phyloP scores from a whole-genome alignment of 208 protist genomes.

The Trypanosoma avium region DNA sequence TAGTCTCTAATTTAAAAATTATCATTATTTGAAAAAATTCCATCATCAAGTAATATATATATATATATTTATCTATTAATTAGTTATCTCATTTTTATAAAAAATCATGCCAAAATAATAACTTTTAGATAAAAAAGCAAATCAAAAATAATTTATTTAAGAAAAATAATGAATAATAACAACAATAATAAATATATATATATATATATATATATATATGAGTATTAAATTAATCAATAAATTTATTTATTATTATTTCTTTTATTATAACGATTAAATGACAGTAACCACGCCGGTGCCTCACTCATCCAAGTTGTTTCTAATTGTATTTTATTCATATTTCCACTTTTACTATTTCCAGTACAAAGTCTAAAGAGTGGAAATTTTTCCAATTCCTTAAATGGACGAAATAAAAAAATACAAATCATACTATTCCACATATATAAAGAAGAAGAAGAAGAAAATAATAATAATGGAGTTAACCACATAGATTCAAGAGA shows the following conservation, averaged over 20 bases:
- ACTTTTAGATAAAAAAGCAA: constrained; percentile 23
- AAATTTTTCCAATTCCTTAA: constrained; percentile 33
- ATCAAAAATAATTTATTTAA: constrained; percentile 16
- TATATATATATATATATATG: constrained; percentile 4
- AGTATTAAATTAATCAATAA: not conserved
- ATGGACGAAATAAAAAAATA: constrained; percentile 47
- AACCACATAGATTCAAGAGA: constrained; percentile 45
- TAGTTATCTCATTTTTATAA: too few species aligned
- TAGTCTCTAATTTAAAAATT: too few species aligned
- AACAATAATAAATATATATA: not conserved
- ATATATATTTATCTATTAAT: too few species aligned
- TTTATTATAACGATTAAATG: constrained; percentile 31
- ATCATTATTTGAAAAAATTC: too few species aligned
- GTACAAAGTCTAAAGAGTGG: constrained; percentile 58
- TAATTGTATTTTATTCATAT: constrained; percentile 25
- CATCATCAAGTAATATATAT: too few species aligned
- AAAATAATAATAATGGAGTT: not conserved
- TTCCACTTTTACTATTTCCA: constrained; percentile 1
- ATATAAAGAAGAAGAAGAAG: not conserved
- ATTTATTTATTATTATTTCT: constrained; percentile 1
- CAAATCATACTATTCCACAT: constrained; percentile 61
- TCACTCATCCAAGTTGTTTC: constrained; percentile 73
- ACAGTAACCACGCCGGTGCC: constrained; percentile 60
- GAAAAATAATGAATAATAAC: constrained; percentile 7
- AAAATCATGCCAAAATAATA: too few species aligned